Conservation (phyloP, 306 rosid genomes). For the Quillaja saponaria region DNA sequence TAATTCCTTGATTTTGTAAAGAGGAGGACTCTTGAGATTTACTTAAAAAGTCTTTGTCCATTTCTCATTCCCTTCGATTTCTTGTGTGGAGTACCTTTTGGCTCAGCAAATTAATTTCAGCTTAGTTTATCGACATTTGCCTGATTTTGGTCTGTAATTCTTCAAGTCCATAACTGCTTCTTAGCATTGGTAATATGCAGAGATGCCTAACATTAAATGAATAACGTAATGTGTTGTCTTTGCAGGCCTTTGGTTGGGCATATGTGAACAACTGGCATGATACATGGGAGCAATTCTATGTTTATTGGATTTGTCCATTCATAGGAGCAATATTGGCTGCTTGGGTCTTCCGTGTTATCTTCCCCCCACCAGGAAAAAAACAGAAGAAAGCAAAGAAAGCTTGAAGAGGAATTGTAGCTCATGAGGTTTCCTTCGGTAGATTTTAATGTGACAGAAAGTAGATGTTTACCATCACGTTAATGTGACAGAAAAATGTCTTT, state of each 20-base stretch:
- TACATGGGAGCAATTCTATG: constrained; percentile 90
- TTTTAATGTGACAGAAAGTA: too few species aligned
- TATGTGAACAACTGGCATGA: constrained; percentile 65
- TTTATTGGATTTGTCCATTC: constrained; percentile 82
- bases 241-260: constrained; percentile 94
- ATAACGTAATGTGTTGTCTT: constrained; percentile 20
- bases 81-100: background rate
- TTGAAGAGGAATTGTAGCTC: constrained; percentile 28
- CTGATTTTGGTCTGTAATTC: background rate
- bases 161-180: background rate
- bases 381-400: constrained; percentile 74
- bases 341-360: constrained; percentile 65
- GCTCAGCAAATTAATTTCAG: background rate
- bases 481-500: too few species aligned
- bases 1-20: background rate
- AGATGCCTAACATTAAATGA: background rate
- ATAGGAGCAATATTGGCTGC: constrained; percentile 73
- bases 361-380: constrained; percentile 47
- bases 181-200: background rate
- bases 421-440: background rate
- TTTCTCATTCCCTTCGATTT: background rate
- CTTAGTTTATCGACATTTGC: background rate
- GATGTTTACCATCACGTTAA: too few species aligned
- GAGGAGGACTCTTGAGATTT: too few species aligned
- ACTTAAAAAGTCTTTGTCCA: background rate